These are phyloP conservation scores for Fusarium beomiforme DNA, from an alignment of 2,329 filamentous ascomycete genomes.

Conservation along the genomic window DNA sequence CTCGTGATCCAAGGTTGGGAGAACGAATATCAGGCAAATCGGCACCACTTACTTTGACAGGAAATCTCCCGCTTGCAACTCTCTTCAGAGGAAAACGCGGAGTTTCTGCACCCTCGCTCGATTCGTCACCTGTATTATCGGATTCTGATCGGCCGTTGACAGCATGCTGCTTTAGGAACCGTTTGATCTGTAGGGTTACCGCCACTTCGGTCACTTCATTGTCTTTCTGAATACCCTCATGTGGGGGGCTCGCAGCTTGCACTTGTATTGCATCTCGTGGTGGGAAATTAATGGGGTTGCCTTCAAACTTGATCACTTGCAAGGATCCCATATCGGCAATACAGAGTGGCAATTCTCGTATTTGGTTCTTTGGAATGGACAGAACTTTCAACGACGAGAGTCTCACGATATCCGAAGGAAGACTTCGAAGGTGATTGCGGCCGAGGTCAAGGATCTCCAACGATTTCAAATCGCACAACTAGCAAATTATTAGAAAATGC, in stretches of 20 bases:
- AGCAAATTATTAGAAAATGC: constrained; percentile 37
- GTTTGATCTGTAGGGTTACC: constrained; percentile 70
- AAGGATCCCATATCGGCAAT: constrained; percentile 90
- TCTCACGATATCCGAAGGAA: constrained; percentile 83
- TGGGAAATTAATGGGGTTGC: constrained; percentile 86
- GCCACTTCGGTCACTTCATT: constrained; percentile 71
- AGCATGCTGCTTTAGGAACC: constrained; percentile 64
- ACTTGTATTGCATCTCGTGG: constrained; percentile 74
- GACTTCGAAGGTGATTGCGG: constrained; percentile 80
- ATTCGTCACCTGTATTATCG: constrained; percentile 68
- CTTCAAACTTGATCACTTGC: constrained; percentile 88
- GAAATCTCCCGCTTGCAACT: constrained; percentile 71
- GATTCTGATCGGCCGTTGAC: constrained; percentile 63
- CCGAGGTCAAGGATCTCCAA: constrained; percentile 94
- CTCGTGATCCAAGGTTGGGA: constrained; percentile 67
- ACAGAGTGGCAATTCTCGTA: constrained; percentile 84
- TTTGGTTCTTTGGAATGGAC: constrained; percentile 86
- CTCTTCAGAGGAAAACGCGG: constrained; percentile 75
- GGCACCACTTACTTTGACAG: constrained; percentile 77
- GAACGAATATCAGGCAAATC: constrained; percentile 76
- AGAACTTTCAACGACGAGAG: constrained; percentile 89
- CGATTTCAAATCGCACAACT: constrained; percentile 87
- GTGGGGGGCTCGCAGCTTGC: constrained; percentile 64
- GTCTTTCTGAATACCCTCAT: constrained; percentile 63
- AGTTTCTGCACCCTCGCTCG: constrained; percentile 81